phyloP scores from a whole-genome alignment of 2,329 filamentous ascomycete genomes.

The Leptosphaerulina australis region DNA sequence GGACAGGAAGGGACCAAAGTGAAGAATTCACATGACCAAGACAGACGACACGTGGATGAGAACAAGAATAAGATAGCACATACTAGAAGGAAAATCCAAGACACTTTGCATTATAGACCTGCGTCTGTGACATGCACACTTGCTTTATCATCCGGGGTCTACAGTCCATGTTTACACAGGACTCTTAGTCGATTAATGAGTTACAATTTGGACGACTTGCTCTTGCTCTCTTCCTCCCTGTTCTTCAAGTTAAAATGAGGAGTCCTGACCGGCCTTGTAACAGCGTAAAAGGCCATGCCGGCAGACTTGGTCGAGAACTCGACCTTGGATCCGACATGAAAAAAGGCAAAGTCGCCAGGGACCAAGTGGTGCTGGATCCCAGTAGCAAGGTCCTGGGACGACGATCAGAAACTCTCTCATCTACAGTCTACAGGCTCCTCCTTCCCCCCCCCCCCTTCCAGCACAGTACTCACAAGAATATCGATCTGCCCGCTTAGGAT shows the following conservation, averaged over 20 bases:
- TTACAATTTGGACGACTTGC: background rate
- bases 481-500: constrained; percentile 29
- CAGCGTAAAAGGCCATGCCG: constrained; percentile 29
- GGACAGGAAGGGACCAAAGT: no score
- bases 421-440: no score
- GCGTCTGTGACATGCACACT: no score
- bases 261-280: constrained; percentile 22
- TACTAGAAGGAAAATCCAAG: no score
- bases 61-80: no score
- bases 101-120: no score
- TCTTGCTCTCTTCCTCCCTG: constrained; percentile 16
- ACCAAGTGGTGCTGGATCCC: constrained; percentile 27
- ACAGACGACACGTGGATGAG: no score
- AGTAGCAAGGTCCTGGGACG: constrained; percentile 27
- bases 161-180: no score
- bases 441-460: background rate
- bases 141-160: no score
- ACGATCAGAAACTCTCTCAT: no score
- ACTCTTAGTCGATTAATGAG: no score
- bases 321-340: constrained; percentile 26
- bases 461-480: constrained; percentile 10
- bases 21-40: no score
- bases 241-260: constrained; percentile 20
- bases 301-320: constrained; percentile 26
- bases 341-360: constrained; percentile 30